Evolutionary conservation across 2,329 filamentous ascomycete genomes (phyloP).

Genomic region (Penicillium sp.): DNA sequence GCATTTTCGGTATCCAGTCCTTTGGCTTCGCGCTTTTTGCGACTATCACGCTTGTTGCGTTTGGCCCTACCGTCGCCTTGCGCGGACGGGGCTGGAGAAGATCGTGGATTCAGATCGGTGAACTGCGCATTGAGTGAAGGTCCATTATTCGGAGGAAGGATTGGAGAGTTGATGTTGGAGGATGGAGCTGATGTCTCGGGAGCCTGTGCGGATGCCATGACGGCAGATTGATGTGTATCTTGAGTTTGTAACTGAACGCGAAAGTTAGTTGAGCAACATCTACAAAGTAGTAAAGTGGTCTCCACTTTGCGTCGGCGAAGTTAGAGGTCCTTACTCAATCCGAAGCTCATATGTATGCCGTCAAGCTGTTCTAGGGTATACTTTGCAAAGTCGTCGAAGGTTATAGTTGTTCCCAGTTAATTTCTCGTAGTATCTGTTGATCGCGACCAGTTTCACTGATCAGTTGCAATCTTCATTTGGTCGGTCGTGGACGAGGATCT

Average conservation of each 20-base stretch:
- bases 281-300: not conserved
- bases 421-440: not conserved
- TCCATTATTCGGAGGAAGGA: constrained; percentile 28
- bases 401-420: not conserved
- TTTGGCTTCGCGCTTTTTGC: constrained; percentile 45
- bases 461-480: not conserved
- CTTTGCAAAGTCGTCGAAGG: not conserved
- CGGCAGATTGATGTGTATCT: not conserved
- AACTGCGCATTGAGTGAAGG: constrained; percentile 29
- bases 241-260: not conserved
- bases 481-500: not conserved
- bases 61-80: constrained; percentile 37
- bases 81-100: constrained; percentile 35
- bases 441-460: not conserved
- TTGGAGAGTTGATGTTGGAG: constrained; percentile 38
- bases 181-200: constrained; percentile 35
- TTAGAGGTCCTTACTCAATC: not conserved
- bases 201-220: constrained; percentile 35
- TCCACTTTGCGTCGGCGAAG: not conserved
- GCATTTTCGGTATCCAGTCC: constrained; percentile 37
- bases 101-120: constrained; percentile 31
- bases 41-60: constrained; percentile 43
- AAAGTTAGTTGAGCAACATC: not conserved
- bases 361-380: not conserved
- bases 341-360: not conserved